Evolutionary conservation across 805 yeast species (phyloP).

Genomic region (Ogataea wickerhamii): DNA sequence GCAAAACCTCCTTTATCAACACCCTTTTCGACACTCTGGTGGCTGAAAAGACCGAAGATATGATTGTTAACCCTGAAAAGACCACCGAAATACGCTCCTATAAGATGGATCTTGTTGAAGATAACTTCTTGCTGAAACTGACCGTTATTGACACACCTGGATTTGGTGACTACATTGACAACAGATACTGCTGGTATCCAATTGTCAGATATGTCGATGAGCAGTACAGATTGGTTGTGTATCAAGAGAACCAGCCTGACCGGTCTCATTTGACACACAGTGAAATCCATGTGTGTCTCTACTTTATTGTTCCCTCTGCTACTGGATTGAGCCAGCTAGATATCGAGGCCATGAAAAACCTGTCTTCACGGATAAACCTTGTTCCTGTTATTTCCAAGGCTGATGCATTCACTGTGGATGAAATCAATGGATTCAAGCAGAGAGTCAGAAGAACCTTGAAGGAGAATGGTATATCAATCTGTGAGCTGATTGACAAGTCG

Average conservation of each 20-base stretch:
- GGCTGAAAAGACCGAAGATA: slow-evolving; percentile 24
- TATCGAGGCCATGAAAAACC: slow-evolving; percentile 65
- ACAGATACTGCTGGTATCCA: slow-evolving; percentile 62
- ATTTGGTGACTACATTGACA: slow-evolving; percentile 69
- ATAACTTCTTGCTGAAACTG: slow-evolving; percentile 54
- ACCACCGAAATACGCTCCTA: slow-evolving; percentile 34
- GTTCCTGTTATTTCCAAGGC: slow-evolving; percentile 82
- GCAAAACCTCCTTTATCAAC: slow-evolving; percentile 78
- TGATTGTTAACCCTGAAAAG: slow-evolving; percentile 27
- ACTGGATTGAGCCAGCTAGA: slow-evolving; percentile 63
- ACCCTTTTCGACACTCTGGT: slow-evolving; percentile 61
- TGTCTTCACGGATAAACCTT: slow-evolving; percentile 69
- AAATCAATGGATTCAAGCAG: slow-evolving; percentile 50
- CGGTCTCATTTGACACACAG: slow-evolving; percentile 52
- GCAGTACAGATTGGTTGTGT: slow-evolving; percentile 63
- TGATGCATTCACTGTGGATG: slow-evolving; percentile 63
- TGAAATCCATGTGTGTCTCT: slow-evolving; percentile 81
- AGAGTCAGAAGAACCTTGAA: slow-evolving; percentile 48
- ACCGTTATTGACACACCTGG: slow-evolving; percentile 72
- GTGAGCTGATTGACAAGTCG: slow-evolving; percentile 44
- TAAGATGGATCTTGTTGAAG: slow-evolving; percentile 55
- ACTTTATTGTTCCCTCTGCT: slow-evolving; percentile 71
- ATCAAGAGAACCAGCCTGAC: slow-evolving; percentile 75
- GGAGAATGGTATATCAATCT: slow-evolving; percentile 54
- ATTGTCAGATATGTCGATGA: slow-evolving; percentile 73